Percentiles rank a stretch among this genome's conserved stretches.
Evolutionary conservation across 352 stramenopile genomes (phyloP).

Genomic region (Phytophthora pini): DNA sequence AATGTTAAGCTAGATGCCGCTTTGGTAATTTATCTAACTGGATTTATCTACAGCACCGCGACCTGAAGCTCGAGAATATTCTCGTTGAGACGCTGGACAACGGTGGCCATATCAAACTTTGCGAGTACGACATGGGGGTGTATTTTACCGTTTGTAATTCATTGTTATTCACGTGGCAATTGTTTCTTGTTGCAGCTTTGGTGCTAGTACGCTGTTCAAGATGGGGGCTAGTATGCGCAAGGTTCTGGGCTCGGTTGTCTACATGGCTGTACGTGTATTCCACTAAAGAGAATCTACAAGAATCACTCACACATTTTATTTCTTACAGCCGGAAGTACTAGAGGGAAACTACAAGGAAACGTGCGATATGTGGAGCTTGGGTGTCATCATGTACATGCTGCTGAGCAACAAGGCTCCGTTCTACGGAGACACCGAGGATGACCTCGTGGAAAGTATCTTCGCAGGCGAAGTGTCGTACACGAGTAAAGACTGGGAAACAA

Average conservation of each 20-base stretch:
- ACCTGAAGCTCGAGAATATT: constrained; percentile 87
- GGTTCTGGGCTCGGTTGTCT: constrained; percentile 80
- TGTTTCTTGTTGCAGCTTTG: constrained; percentile 62
- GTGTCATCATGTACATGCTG: constrained; percentile 89
- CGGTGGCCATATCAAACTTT: constrained; percentile 75
- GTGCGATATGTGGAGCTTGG: constrained; percentile 86
- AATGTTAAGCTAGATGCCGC: background rate
- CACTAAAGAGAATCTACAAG: background rate
- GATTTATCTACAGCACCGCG: constrained; percentile 54
- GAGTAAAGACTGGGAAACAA: constrained; percentile 53
- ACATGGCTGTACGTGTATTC: constrained; percentile 72
- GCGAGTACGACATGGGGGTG: constrained; percentile 56
- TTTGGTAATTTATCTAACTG: background rate
- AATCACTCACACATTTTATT: too few relatives aligned
- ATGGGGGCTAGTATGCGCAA: constrained; percentile 82
- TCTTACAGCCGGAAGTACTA: constrained; percentile 60
- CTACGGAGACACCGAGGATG: constrained; percentile 68
- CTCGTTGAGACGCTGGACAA: constrained; percentile 62
- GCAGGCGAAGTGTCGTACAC: constrained; percentile 64
- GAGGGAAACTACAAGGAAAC: constrained; percentile 76
- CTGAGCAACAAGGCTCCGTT: constrained; percentile 82
- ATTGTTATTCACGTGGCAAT: constrained; percentile 39
- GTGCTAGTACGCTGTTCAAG: constrained; percentile 78
- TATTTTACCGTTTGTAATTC: constrained; percentile 8
- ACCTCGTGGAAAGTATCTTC: constrained; percentile 81